Conservation (phyloP, 2,329 filamentous ascomycete genomes). For the Byssothecium circinans region DNA sequence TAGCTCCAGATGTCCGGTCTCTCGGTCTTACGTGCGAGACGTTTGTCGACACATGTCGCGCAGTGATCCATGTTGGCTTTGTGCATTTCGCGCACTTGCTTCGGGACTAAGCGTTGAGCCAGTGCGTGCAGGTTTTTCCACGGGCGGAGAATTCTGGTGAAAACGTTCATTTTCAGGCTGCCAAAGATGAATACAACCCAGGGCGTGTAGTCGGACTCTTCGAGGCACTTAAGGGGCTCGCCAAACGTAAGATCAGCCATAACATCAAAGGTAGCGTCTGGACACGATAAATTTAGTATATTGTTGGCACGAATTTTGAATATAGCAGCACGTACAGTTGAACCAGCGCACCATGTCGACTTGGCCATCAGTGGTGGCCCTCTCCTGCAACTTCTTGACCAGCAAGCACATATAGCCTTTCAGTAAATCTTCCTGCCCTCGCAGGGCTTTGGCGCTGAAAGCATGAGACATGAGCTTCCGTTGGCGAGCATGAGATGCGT, state of each 20-base stretch:
- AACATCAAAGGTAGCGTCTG: constrained; percentile 17
- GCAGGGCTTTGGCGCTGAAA: constrained; percentile 43
- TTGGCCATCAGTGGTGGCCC: constrained; percentile 8
- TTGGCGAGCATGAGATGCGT: constrained; percentile 38
- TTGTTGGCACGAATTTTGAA: too few relatives aligned
- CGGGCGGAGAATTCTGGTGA: constrained; percentile 4
- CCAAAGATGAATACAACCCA: constrained; percentile 35
- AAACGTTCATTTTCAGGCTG: constrained; percentile 8
- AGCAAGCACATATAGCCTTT: constrained; percentile 42
- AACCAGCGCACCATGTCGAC: constrained; percentile 28
- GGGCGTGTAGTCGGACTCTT: constrained; percentile 18
- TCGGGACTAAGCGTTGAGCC: constrained; percentile 8
- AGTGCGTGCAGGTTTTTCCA: constrained; percentile 15
- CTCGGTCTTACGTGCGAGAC: constrained; percentile 23
- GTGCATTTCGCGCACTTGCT: constrained; percentile 10
- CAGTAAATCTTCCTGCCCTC: constrained; percentile 40
- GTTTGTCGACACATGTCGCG: constrained; percentile 20
- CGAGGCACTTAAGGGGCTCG: constrained; percentile 25
- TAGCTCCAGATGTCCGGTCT: constrained; percentile 45
- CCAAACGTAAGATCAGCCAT: constrained; percentile 37
- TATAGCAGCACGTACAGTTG: constrained; percentile 12
- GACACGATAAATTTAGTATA: too few relatives aligned
- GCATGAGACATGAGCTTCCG: constrained; percentile 41
- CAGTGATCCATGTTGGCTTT: constrained; percentile 16
- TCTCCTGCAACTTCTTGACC: constrained; percentile 37